Conservation (phyloP, 2,329 filamentous ascomycete species). For the Claviceps spartinae region DNA sequence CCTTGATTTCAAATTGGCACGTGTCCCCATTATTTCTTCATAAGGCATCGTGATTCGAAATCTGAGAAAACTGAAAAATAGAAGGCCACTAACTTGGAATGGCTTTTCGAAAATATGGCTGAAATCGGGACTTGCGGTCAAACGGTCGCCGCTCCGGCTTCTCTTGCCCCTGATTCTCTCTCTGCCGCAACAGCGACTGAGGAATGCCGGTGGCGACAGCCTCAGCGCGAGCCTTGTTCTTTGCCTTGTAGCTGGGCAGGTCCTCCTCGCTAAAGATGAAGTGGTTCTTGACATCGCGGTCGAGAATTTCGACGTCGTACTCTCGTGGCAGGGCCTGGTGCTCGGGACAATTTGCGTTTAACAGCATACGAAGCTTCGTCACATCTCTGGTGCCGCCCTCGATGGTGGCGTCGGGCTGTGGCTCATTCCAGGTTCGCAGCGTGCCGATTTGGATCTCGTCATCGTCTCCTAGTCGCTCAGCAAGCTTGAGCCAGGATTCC, state of each 20-base stretch:
- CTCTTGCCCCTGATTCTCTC: conserved; percentile 10
- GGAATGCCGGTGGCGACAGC: conserved; percentile 46
- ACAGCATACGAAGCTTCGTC: conserved; percentile 45
- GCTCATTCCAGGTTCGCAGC: conserved; percentile 45
- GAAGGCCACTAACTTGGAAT: conserved; percentile 51
- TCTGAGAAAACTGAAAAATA: no score
- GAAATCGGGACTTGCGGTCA: conserved; percentile 30
- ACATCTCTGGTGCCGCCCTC: conserved; percentile 23
- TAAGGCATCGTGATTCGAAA: no score
- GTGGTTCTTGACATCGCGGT: conserved; percentile 60
- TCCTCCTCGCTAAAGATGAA: conserved; percentile 92
- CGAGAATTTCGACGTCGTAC: conserved; percentile 63
- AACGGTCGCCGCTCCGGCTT: conserved; percentile 28
- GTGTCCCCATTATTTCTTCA: no score
- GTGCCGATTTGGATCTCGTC: conserved; percentile 72
- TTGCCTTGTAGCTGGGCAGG: conserved; percentile 42
- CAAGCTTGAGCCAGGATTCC: conserved; percentile 53
- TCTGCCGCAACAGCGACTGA: conserved; percentile 36
- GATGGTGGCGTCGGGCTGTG: conserved; percentile 37
- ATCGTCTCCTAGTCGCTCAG: conserved; percentile 55
- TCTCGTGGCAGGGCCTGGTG: conserved; percentile 74
- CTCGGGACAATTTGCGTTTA: conserved; percentile 48
- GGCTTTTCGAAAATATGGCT: conserved; percentile 54
- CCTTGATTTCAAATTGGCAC: no score
- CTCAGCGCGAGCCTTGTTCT: conserved; percentile 40